A percentile compares a stretch with the other conserved stretches of the same genome.
Evolutionary conservation across 1,284 basidiomycete genomes (phyloP).

Genomic region (Trametes pubescens): DNA sequence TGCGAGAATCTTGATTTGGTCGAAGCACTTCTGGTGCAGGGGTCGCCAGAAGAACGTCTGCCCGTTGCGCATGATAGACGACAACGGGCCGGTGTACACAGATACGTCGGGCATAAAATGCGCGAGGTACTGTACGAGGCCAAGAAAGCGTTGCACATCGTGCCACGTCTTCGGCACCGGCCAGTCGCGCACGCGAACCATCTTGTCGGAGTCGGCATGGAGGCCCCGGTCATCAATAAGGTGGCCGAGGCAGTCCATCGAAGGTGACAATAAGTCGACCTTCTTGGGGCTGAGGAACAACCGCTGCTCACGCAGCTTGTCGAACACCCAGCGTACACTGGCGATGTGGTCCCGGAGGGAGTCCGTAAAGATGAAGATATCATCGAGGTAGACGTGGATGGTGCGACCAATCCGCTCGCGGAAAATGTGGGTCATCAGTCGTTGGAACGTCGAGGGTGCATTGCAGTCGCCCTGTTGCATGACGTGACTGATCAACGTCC

Average conservation of each 20-base stretch:
- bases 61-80: slow-evolving; percentile 23
- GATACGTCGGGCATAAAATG: slow-evolving; percentile 49
- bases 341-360: slow-evolving; percentile 38
- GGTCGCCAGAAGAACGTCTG: slow-evolving; percentile 36
- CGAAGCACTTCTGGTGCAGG: slow-evolving; percentile 46
- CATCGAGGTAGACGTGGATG: slow-evolving; percentile 46
- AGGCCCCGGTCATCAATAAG: slow-evolving; percentile 41
- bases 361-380: slow-evolving; percentile 45
- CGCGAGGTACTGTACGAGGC: slow-evolving; percentile 48
- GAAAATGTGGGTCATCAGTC: slow-evolving; percentile 45
- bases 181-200: slow-evolving; percentile 35
- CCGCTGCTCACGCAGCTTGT: slow-evolving; percentile 23
- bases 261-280: slow-evolving; percentile 32
- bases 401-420: slow-evolving; percentile 38
- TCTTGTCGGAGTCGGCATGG: slow-evolving; percentile 39
- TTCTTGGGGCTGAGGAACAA: slow-evolving; percentile 41
- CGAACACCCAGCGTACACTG: slow-evolving; percentile 39
- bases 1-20: slow-evolving; percentile 45
- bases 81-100: slow-evolving; percentile 38
- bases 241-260: slow-evolving; percentile 42
- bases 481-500: slow-evolving; percentile 40
- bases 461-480: slow-evolving; percentile 48
- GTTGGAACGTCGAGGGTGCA: slow-evolving; percentile 43
- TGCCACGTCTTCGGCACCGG: slow-evolving; percentile 40
- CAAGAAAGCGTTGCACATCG: slow-evolving; percentile 50